These are phyloP conservation scores for Clavispora phyllophila DNA, from an alignment of 805 yeast species.

Conservation along the genomic window DNA sequence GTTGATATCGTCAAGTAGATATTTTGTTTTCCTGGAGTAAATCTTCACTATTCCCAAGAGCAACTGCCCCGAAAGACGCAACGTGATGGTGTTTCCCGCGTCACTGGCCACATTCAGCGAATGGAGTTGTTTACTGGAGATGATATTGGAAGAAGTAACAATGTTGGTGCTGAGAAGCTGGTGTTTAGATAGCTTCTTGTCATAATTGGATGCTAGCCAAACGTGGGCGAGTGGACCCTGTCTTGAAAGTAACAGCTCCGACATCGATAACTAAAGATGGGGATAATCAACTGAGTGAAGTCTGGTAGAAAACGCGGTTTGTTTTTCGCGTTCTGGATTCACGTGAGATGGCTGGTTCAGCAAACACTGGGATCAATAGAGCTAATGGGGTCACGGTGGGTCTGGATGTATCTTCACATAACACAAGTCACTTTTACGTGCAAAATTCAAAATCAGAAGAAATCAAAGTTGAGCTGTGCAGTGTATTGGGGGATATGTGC, in stretches of 20 bases:
- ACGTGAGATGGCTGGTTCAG: constrained; percentile 1
- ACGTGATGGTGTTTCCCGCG: constrained; percentile 51
- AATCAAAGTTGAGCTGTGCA: no score
- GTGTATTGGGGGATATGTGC: no score
- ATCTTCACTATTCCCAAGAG: constrained; percentile 83
- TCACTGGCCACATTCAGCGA: constrained; percentile 14
- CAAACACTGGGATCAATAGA: neutral
- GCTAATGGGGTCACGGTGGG: neutral
- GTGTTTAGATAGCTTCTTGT: constrained; percentile 65
- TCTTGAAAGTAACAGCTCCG: constrained; percentile 39
- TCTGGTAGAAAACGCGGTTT: neutral
- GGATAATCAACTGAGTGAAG: neutral
- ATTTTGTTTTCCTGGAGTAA: constrained; percentile 79
- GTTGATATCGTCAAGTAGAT: constrained; percentile 75
- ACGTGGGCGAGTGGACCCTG: constrained; percentile 86
- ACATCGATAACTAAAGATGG: constrained; percentile 1
- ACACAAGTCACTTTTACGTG: no score
- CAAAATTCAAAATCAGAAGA: no score
- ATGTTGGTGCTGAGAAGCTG: constrained; percentile 72
- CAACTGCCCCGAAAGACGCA: constrained; percentile 80
- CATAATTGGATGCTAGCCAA: constrained; percentile 91
- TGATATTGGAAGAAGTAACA: constrained; percentile 39
- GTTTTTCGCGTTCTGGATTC: neutral
- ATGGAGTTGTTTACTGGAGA: constrained; percentile 58
- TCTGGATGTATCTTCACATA: no score